Base-by-base conservation (phyloP, 164 flowering plant species). In the Warburgia ugandensis region DNA sequence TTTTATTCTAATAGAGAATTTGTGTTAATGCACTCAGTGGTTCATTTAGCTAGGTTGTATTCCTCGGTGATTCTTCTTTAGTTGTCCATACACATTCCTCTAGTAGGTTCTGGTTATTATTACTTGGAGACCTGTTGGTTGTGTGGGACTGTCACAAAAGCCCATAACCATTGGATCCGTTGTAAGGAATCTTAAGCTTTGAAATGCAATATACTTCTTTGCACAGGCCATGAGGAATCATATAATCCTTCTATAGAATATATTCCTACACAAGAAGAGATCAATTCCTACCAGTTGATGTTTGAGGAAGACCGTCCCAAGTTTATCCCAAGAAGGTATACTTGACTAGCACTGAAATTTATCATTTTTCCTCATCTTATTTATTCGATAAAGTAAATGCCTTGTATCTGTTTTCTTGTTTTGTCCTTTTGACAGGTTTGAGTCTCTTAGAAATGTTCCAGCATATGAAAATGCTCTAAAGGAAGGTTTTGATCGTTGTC, bases 201-300 rank as follows among this genome's bases (percentile, higher is more conserved):
- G 13, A 33, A 9, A 5, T n/a, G 13, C 44, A 11, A 26, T 17
- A 0, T 8, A 40, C 14, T 37, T 55, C 40, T 57, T 44, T n/a
- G 7, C 6, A 19, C 65, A 94, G 99, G 96, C 28, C 99, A 94
- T 50, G 97, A 83, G 58, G 96, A 83, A 61, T 84, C 99, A 14
- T 86, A 79, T 49, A 86, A 83, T 69, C 97, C 97, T 56, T 80
- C 99, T 23, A 45, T 70, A 12, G 99, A 94, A 54, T 94, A 77
- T 64, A 78, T 89, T n/a, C 99, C 97, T 52, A 81, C 92, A 22
- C 84, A 83, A 68, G 97, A 94, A 70, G 99, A 89, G 72, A 75
- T 86, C 1, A 75, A 78, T 63, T 63, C 90, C 54, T 86, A 83
- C 60, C 74, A 86, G 63, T 64, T 86, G 44, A 79, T 89, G 96